Percentiles rank a stretch among this genome's conserved stretches.
These are phyloP conservation scores for Wickerhamiella occidentalis DNA, from an alignment of 805 yeast species.

Conservation along the genomic window DNA sequence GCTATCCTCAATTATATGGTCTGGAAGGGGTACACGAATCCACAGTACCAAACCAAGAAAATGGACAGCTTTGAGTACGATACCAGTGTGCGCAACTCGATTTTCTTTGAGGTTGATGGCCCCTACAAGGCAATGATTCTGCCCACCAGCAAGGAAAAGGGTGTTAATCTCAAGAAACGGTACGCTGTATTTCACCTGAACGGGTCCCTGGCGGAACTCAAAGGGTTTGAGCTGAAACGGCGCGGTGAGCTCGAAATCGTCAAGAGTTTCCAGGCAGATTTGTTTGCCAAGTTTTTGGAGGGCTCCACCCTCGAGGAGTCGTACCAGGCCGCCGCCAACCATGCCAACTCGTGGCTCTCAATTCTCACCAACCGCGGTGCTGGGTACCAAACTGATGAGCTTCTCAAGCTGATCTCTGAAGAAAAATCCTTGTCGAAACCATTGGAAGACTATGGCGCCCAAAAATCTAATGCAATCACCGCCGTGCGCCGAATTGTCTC, in stretches of 20 bases:
- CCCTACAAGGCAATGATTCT: slow-evolving; percentile 95
- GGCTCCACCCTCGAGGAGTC: slow-evolving; percentile 71
- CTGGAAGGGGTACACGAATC: slow-evolving; percentile 81
- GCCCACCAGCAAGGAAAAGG: slow-evolving; percentile 96
- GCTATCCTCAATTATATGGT: slow-evolving; percentile 91
- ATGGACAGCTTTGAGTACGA: slow-evolving; percentile 62
- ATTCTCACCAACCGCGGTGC: slow-evolving; percentile 78
- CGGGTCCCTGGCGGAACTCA: slow-evolving; percentile 86
- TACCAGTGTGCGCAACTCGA: slow-evolving; percentile 78
- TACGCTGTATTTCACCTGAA: slow-evolving; percentile 95
- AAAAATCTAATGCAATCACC: slow-evolving; percentile 89
- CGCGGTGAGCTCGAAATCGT: slow-evolving; percentile 91
- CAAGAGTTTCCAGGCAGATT: slow-evolving; percentile 89
- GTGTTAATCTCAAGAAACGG: slow-evolving; percentile 88
- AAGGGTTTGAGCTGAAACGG: slow-evolving; percentile 92
- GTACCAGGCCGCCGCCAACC: slow-evolving; percentile 78
- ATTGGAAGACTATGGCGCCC: slow-evolving; percentile 74
- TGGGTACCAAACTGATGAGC: slow-evolving; percentile 46
- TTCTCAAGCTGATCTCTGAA: slow-evolving; percentile 89
- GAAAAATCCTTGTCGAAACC: slow-evolving; percentile 92
- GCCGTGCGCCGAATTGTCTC: slow-evolving; percentile 91
- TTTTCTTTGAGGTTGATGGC: slow-evolving; percentile 97
- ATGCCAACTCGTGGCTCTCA: slow-evolving; percentile 94
- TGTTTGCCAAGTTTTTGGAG: slow-evolving; percentile 79
- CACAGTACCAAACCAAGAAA: slow-evolving; percentile 79